Evolutionary conservation across 306 rosid species (phyloP).

Genomic region (Sechiopsis laciniata): DNA sequence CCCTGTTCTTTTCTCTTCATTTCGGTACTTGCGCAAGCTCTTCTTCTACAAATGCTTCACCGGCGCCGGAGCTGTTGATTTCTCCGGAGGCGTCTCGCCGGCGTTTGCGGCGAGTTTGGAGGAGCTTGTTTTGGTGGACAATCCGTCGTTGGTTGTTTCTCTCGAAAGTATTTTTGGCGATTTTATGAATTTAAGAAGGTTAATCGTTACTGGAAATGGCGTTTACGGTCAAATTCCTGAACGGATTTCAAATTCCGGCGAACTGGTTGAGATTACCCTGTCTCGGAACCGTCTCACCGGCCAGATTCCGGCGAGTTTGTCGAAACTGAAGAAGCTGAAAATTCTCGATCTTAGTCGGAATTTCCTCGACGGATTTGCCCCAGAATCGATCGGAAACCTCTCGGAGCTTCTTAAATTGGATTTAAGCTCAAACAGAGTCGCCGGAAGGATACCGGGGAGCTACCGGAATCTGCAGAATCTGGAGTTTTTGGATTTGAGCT

Average conservation of each 20-base stretch:
- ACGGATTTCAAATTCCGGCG: conserved; percentile 10
- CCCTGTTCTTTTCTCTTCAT: conserved; percentile 52
- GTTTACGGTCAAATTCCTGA: conserved; percentile 42
- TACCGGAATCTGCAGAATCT: conserved; percentile 30
- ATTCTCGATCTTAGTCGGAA: conserved; percentile 63
- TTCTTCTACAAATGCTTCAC: conserved; percentile 79
- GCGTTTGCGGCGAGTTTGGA: conserved; percentile 39
- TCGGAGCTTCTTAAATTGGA: conserved; percentile 65
- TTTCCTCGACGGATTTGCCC: conserved; percentile 32
- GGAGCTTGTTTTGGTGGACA: conserved; percentile 63
- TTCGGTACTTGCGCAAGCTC: conserved; percentile 57
- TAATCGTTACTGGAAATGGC: conserved; percentile 51
- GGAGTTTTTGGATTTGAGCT: conserved; percentile 70
- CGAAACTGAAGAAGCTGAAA: conserved; percentile 33
- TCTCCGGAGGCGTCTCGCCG: conserved; percentile 22
- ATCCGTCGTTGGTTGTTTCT: conserved; percentile 47
- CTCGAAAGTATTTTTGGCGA: conserved; percentile 32
- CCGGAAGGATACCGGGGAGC: conserved; percentile 52
- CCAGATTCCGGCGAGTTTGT: conserved; percentile 33
- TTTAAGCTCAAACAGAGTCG: conserved; percentile 43
- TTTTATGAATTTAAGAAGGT: conserved; percentile 41
- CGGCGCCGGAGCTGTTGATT: conserved; percentile 21
- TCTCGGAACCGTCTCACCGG: conserved; percentile 52
- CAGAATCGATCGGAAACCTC: conserved; percentile 39
- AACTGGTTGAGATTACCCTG: conserved; percentile 61